Conservation (phyloP, 345 rosid genomes). For the Angophora floribunda region DNA sequence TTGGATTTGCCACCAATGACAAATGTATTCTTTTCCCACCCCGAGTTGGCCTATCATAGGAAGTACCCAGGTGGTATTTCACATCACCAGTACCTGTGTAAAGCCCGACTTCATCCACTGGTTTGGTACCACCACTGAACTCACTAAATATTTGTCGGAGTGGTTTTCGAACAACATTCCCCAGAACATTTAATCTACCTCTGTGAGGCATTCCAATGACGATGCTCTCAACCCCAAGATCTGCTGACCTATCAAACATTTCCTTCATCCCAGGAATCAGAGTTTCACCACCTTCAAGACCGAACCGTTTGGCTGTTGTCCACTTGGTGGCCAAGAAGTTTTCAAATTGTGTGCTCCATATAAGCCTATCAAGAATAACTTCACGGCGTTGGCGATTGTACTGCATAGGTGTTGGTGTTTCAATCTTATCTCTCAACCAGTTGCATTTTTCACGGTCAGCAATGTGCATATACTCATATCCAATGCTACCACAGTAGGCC, state of each 20-base stretch:
- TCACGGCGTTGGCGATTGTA: slow-evolving; percentile 16
- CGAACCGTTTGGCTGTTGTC: slow-evolving; percentile 14
- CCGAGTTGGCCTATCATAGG: slow-evolving; percentile 11
- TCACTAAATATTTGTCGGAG: slow-evolving; percentile 10
- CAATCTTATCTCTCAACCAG: slow-evolving; percentile 14
- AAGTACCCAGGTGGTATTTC: slow-evolving; percentile 13
- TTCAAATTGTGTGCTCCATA: slow-evolving; percentile 14
- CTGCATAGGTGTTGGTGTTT: slow-evolving; percentile 9
- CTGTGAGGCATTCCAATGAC: slow-evolving; percentile 18
- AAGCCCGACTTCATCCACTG: slow-evolving; percentile 11
- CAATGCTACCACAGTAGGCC: slow-evolving; percentile 15
- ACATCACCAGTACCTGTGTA: slow-evolving; percentile 17
- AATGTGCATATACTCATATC: slow-evolving; percentile 12
- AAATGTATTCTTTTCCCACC: slow-evolving; percentile 14
- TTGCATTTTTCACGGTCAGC: slow-evolving; percentile 10
- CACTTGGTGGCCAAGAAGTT: slow-evolving; percentile 12
- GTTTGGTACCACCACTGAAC: slow-evolving; percentile 11
- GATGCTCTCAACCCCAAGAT: slow-evolving; percentile 12
- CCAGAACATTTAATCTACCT: slow-evolving; percentile 11
- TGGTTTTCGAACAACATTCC: slow-evolving; percentile 13
- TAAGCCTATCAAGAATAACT: slow-evolving; percentile 10
- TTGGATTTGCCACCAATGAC: slow-evolving; percentile 11
- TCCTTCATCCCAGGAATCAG: slow-evolving; percentile 14
- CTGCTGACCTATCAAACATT: slow-evolving; percentile 14
- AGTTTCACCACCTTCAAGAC: slow-evolving; percentile 18